Base-by-base conservation (phyloP, 1,284 basidiomycete genomes). In the Cutaneotrichosporon curvatum region DNA sequence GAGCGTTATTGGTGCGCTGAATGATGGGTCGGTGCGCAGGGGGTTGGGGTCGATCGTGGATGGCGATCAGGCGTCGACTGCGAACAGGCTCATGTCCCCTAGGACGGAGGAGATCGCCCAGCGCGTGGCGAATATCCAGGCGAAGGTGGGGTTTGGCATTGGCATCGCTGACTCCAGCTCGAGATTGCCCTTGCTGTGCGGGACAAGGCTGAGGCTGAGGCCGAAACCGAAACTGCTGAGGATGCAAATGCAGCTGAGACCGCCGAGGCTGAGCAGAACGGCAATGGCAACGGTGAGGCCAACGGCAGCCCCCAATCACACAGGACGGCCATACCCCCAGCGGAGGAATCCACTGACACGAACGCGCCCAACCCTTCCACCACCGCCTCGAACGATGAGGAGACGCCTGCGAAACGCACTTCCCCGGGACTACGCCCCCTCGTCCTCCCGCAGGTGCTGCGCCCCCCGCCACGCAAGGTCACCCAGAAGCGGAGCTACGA, bases 71-170 rank as follows among this genome's bases (percentile, higher is more conserved):
- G 38, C 51, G 43, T 45, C 40, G 38, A 51, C 33, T 40, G 46
- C 53, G 12, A 48, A 54, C 46, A 42, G 53, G 28, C 30, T 54
- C 15, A n/a, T 46, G 9, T 37, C 40, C 5, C 16, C 34, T 33
- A 44, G 20, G 42, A 50, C 50, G 47, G 49, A 40, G 21, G 60
- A 48, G 31, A 60, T 64, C 20, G 55, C 57, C 7, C 41, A 51
- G 43, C 51, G 60, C 23, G 58, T 64, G 19, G 56, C 56, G 3
- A 42, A 40, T 16, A 64, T 64, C 33, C 60, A 62, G 45, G 54
- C 56, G 16, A 64, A 62, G 57, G 59, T 61, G 33, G 45, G 57
- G 32, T 12, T 11, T 4, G 9, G 4, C 7, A 4, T 2, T 9
- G 0, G n/a, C 15, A 10, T 3, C 2, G 43, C 31, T 48, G n/a